These are phyloP conservation scores for Serpula lacrymans DNA, from an alignment of 768 basidiomycete species.

Conservation along the genomic window DNA sequence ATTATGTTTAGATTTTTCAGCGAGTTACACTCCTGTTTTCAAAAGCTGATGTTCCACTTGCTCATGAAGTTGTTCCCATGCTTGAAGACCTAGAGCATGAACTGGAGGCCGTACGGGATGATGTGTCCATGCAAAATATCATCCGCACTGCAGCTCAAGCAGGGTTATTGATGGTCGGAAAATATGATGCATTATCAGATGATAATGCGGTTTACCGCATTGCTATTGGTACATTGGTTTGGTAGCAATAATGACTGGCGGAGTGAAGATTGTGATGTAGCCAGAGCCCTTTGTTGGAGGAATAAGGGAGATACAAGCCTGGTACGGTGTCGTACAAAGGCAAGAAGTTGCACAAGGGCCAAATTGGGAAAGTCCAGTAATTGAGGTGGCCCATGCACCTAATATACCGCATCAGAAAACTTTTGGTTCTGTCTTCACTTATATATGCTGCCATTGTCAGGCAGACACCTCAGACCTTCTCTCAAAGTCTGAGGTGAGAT, in stretches of 20 bases:
- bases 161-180: constrained; percentile 12
- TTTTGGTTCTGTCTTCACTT: not conserved
- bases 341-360: not conserved
- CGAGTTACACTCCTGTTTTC: constrained; percentile 23
- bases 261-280: constrained; percentile 5
- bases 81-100: constrained; percentile 10
- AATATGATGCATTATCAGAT: constrained; percentile 21
- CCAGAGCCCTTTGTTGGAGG: not conserved
- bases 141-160: constrained; percentile 14
- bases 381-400: constrained; percentile 1
- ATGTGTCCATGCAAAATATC: constrained; percentile 1
- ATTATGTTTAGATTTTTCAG: constrained; percentile 19
- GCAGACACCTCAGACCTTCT: too few relatives aligned
- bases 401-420: too few relatives aligned
- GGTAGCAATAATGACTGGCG: constrained; percentile 8
- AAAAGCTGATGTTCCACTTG: constrained; percentile 10
- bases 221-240: constrained; percentile 21
- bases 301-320: not conserved
- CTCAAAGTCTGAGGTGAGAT: too few relatives aligned
- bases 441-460: too few relatives aligned
- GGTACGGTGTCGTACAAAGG: not conserved
- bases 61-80: constrained; percentile 13
- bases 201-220: constrained; percentile 19
- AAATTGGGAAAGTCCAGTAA: not conserved
- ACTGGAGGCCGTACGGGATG: constrained; percentile 4